A percentile compares a stretch with the other conserved stretches of the same genome.
Conservation (phyloP, 2,329 filamentous ascomycete genomes). For the Aspergillus fructus region DNA sequence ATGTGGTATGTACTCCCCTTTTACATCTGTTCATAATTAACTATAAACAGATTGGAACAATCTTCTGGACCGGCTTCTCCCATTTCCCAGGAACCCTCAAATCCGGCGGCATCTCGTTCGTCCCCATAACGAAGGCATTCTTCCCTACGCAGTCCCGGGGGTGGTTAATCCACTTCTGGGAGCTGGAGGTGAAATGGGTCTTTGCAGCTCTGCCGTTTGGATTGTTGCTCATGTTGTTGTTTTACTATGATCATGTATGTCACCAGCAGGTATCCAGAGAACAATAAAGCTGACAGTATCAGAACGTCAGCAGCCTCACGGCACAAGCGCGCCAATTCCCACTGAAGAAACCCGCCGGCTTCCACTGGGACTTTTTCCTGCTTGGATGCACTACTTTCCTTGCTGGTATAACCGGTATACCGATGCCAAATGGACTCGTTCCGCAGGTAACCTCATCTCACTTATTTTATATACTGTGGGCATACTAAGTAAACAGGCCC, state of each 20-base stretch:
- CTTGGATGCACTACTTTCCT: slow-evolving; percentile 72
- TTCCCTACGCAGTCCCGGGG: slow-evolving; percentile 67
- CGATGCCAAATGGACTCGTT: slow-evolving; percentile 77
- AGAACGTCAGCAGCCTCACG: slow-evolving; percentile 72
- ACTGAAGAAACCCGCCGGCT: slow-evolving; percentile 73
- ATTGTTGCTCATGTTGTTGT: slow-evolving; percentile 73
- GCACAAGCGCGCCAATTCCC: slow-evolving; percentile 78
- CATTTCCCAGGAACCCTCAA: slow-evolving; percentile 75
- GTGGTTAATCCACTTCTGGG: slow-evolving; percentile 81
- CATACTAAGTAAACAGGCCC: slow-evolving; percentile 42
- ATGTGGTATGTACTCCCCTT: slow-evolving; percentile 37
- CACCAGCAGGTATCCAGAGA: too few species aligned
- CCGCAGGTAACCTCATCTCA: slow-evolving; percentile 66
- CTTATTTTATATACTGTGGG: neutral
- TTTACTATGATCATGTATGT: slow-evolving; percentile 86
- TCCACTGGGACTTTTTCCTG: slow-evolving; percentile 80
- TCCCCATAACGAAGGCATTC: slow-evolving; percentile 74
- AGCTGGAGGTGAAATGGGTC: slow-evolving; percentile 66
- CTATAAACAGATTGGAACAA: slow-evolving; percentile 43
- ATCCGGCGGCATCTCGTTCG: slow-evolving; percentile 63
- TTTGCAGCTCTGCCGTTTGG: slow-evolving; percentile 82
- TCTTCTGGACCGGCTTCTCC: slow-evolving; percentile 85
- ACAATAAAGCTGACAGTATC: neutral
- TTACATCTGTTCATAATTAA: neutral
- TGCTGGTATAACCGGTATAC: slow-evolving; percentile 70